phyloP scores from a whole-genome alignment of 257 asterid genomes.

The Solanum lignicaule region DNA sequence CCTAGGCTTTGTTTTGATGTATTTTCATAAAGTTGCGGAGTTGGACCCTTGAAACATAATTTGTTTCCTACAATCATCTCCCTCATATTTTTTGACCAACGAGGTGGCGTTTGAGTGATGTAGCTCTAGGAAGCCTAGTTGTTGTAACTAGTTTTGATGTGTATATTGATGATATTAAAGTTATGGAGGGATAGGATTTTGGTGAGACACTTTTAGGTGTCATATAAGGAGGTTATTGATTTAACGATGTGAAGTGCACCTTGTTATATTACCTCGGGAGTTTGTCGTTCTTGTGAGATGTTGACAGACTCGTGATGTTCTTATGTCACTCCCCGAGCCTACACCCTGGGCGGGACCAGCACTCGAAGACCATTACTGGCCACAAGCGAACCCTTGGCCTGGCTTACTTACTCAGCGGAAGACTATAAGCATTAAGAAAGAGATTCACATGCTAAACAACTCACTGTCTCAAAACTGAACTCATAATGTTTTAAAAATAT shows the following conservation, averaged over 20 bases:
- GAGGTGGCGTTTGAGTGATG: not conserved
- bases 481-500: too few species aligned
- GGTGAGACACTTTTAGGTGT: not conserved
- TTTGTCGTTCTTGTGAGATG: not conserved
- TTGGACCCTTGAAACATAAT: not conserved
- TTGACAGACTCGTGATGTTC: not conserved
- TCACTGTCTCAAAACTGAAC: too few species aligned
- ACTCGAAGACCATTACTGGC: too few species aligned
- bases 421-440: too few species aligned
- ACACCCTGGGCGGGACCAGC: too few species aligned
- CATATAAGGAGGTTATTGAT: not conserved
- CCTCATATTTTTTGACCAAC: not conserved
- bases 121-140: not conserved
- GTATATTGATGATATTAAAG: not conserved
- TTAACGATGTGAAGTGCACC: not conserved
- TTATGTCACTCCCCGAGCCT: too few species aligned
- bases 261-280: not conserved
- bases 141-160: not conserved
- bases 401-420: too few species aligned
- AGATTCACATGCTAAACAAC: too few species aligned
- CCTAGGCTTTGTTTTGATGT: not conserved
- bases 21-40: not conserved
- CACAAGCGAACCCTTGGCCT: too few species aligned
- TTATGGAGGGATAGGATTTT: not conserved
- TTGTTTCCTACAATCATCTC: not conserved